Percentiles rank a stretch among this genome's conserved stretches.
Conservation (phyloP, 192 early-diverging fungal species). For the Podila epicladia region DNA sequence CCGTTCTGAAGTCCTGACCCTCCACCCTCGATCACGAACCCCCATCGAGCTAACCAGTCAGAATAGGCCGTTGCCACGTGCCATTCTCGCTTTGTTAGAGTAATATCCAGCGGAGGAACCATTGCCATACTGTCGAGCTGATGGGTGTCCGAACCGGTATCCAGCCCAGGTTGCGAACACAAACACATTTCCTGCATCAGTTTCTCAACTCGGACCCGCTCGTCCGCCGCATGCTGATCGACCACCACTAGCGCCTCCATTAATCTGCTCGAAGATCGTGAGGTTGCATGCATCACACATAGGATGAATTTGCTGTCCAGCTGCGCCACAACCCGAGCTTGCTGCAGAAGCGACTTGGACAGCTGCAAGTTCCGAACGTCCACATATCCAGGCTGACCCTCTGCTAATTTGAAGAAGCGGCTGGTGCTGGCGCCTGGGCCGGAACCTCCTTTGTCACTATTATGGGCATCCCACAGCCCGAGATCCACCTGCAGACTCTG, state of each 20-base stretch:
- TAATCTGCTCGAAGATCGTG: neutral
- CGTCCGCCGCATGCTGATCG: constrained; percentile 87
- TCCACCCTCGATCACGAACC: constrained; percentile 38
- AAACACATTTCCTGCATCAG: constrained; percentile 52
- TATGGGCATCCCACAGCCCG: neutral
- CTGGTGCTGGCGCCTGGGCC: constrained; percentile 10
- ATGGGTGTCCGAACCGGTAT: neutral
- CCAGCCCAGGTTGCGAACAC: neutral
- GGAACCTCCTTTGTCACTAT: neutral
- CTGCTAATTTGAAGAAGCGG: constrained; percentile 29
- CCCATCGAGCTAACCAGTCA: constrained; percentile 56
- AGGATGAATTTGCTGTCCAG: constrained; percentile 76
- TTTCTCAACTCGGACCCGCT: constrained; percentile 73
- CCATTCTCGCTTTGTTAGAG: constrained; percentile 51
- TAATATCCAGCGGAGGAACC: constrained; percentile 54
- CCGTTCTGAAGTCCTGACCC: too few relatives aligned
- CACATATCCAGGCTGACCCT: neutral
- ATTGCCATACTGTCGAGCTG: constrained; percentile 52
- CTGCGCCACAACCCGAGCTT: constrained; percentile 65
- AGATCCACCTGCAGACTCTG: constrained; percentile 11
- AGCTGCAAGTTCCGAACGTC: constrained; percentile 42
- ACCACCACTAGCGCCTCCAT: constrained; percentile 59
- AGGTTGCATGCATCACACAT: constrained; percentile 28
- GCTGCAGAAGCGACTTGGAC: constrained; percentile 52
- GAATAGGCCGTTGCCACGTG: constrained; percentile 22